These are phyloP conservation scores for Beauveria australis DNA, from an alignment of 2,329 filamentous ascomycete genomes.

Conservation along the genomic window DNA sequence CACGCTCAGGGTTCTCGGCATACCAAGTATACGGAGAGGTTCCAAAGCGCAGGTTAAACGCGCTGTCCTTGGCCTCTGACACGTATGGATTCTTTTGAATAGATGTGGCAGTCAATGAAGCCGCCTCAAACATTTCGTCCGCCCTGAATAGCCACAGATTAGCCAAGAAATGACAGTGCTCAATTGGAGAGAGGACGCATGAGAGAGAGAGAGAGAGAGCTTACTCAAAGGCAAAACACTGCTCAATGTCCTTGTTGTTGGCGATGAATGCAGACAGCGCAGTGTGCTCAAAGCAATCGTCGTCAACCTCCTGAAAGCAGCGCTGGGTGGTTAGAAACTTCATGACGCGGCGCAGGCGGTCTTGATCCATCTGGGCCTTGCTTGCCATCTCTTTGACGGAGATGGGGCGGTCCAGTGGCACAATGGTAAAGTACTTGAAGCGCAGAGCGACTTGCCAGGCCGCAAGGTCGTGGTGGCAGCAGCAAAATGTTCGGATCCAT, in stretches of 20 bases:
- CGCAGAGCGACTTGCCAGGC: slow-evolving; percentile 19
- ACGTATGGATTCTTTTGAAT: slow-evolving; percentile 16
- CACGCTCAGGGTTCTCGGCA: slow-evolving; percentile 9
- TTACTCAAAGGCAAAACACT: slow-evolving; percentile 9
- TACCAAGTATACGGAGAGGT: slow-evolving; percentile 15
- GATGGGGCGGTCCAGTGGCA: slow-evolving; percentile 16
- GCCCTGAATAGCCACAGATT: slow-evolving; percentile 11
- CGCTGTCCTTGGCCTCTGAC: slow-evolving; percentile 13
- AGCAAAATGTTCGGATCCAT: background rate
- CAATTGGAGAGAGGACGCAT: background rate
- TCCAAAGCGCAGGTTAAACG: slow-evolving; percentile 15
- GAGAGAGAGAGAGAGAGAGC: background rate
- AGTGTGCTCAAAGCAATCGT: slow-evolving; percentile 16
- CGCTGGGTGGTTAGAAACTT: slow-evolving; percentile 17
- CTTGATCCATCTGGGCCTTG: slow-evolving; percentile 16
- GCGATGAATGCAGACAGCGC: slow-evolving; percentile 6
- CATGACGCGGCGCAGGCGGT: slow-evolving; percentile 16
- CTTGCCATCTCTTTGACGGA: slow-evolving; percentile 15
- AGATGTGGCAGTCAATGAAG: slow-evolving; percentile 10
- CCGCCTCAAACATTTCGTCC: slow-evolving; percentile 22
- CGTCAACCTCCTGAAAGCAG: slow-evolving; percentile 17
- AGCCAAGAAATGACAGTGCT: background rate
- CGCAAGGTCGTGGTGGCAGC: slow-evolving; percentile 15
- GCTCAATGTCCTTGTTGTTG: slow-evolving; percentile 14
- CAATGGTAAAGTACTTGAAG: slow-evolving; percentile 20